A percentile compares a stretch with the other conserved stretches of the same genome.
Evolutionary conservation across 2,329 filamentous ascomycete genomes (phyloP).

Genomic region (Hymenoscyphus scutula): DNA sequence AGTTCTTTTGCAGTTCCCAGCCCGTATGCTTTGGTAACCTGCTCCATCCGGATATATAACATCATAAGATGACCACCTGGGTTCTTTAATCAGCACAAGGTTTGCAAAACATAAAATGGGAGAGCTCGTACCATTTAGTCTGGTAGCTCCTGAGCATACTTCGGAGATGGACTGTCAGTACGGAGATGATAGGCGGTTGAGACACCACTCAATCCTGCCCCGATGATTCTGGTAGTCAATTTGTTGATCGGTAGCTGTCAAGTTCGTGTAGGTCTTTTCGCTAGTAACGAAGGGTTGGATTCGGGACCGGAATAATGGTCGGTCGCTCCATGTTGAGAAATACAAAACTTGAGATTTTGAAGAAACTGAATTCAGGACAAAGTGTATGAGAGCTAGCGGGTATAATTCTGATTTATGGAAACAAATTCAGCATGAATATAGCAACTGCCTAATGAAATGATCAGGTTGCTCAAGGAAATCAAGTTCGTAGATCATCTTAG

Average conservation of each 20-base stretch:
- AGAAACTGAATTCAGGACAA: no score
- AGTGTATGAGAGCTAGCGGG: no score
- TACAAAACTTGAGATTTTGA: no score
- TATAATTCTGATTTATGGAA: no score
- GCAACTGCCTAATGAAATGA: no score
- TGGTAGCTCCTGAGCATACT: slow-evolving; percentile 39
- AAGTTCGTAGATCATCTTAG: no score
- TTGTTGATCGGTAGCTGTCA: slow-evolving; percentile 21
- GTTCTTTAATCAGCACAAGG: not conserved
- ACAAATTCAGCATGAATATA: no score
- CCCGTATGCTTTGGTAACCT: slow-evolving; percentile 24
- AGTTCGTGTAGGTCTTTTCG: slow-evolving; percentile 20
- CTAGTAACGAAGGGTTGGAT: slow-evolving; percentile 23
- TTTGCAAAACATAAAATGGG: not conserved
- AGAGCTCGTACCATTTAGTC: slow-evolving; percentile 41
- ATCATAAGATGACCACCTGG: slow-evolving; percentile 39
- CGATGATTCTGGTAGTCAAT: slow-evolving; percentile 28
- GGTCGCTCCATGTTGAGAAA: no score
- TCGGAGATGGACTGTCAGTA: slow-evolving; percentile 16
- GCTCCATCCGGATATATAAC: slow-evolving; percentile 40
- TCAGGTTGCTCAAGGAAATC: no score
- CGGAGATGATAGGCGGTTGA: slow-evolving; percentile 23
- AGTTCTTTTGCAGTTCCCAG: slow-evolving; percentile 39
- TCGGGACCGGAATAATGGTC: slow-evolving; percentile 18
- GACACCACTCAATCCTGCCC: slow-evolving; percentile 27